phyloP scores from a whole-genome alignment of 352 stramenopile species.

The Globisporangium parvum region DNA sequence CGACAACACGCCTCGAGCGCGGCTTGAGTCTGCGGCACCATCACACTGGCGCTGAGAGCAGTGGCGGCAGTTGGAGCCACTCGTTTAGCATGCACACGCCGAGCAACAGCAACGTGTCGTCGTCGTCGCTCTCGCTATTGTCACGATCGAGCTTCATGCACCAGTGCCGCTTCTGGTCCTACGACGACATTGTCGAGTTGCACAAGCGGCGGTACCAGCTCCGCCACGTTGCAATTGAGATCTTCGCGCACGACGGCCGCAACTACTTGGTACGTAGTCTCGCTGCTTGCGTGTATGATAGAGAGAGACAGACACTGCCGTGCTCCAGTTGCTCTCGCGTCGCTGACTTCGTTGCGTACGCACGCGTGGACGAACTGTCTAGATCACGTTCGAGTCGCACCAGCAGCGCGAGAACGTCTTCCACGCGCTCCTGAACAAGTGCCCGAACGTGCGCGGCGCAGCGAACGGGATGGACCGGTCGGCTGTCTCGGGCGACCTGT shows the following conservation, averaged over 20 bases:
- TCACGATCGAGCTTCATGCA: constrained; percentile 36
- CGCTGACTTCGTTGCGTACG: not conserved
- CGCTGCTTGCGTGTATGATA: not conserved
- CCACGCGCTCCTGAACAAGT: constrained; percentile 67
- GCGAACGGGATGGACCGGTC: constrained; percentile 54
- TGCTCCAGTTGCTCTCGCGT: not conserved
- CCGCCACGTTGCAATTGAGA: constrained; percentile 61
- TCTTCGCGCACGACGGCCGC: constrained; percentile 68
- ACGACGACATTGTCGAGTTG: constrained; percentile 67
- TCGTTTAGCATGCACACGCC: constrained; percentile 1
- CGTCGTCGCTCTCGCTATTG: constrained; percentile 1
- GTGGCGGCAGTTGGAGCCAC: not conserved
- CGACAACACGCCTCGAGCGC: constrained; percentile 46
- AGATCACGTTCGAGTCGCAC: constrained; percentile 65
- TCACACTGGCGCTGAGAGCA: constrained; percentile 3
- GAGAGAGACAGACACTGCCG: no score
- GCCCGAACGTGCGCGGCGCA: constrained; percentile 59
- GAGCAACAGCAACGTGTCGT: not conserved
- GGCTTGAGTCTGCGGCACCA: constrained; percentile 36
- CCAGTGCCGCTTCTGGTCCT: constrained; percentile 68
- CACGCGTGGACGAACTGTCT: not conserved
- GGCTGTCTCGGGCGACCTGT: constrained; percentile 41
- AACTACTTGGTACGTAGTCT: constrained; percentile 69
- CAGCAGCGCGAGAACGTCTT: constrained; percentile 66
- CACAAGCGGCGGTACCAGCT: constrained; percentile 76